Evolutionary conservation across 768 basidiomycete genomes (phyloP), one percentile per base, ranked within the genome.

Genomic region (Hydnomerulius pinastri): DNA sequence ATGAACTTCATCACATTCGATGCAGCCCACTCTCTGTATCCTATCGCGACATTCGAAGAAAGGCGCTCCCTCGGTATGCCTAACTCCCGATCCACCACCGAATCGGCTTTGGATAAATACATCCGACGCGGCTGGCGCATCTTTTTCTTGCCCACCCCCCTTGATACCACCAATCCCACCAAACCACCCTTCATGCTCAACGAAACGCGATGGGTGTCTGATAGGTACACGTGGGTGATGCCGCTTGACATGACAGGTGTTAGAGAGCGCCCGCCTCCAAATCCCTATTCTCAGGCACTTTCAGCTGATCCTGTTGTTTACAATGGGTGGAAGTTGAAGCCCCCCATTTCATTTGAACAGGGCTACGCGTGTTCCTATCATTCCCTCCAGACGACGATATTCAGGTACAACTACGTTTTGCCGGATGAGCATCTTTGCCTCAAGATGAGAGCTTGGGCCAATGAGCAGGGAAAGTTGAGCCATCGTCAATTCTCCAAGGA

Each of bases 1-100:
- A 73, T 76, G 70, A 79, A 79, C 49, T 48, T 77, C 1, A 75
- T 79, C 50, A 64, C 72, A 0, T 69, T 68, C 55, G 61, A 73
- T 5, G 59, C 59, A 0, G 78, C 76, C 0, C 77, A 74, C 45
- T 66, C 69, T 1, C 51, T 77, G 4, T 79, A 71, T 54, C 78
- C 78, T 1, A 24, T 50, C 1, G 71, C 69, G 0, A 79, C 77
- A 0, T 74, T 76, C 38, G 65, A 72, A 15, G 46, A 68, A 11
- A 56, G 68, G 11, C 47, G 56, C 4, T 43, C 70, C 0, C 60
- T 78, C 5, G 41, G 41, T 3, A 51, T 54, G 33, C 43, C 43
- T 1, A 27, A 56, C 33, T 55, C 58, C 20, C 43, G 40, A 1
- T 30, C n/a, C 25, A 28, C 36, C 27, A 43, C 28, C 13, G 10